These are phyloP conservation scores for Penicillium parvum DNA, from an alignment of 495 filamentous ascomycete species.

Conservation along the genomic window DNA sequence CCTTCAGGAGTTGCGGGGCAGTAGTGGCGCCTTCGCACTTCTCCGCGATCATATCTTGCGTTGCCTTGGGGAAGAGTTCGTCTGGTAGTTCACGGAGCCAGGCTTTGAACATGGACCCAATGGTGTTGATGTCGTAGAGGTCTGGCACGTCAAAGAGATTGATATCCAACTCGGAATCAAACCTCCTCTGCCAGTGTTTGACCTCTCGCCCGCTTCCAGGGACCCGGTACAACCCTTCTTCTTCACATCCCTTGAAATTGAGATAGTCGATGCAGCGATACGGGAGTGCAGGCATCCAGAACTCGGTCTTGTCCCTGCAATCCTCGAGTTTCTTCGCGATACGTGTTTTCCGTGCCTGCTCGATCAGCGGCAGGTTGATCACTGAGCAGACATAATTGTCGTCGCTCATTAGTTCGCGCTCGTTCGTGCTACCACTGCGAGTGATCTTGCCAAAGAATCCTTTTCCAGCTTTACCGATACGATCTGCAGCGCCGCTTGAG, in stretches of 20 bases:
- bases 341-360: constrained; percentile 79
- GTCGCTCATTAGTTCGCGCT: constrained; percentile 65
- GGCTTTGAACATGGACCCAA: constrained; percentile 86
- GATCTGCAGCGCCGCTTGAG: constrained; percentile 66
- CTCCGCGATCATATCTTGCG: constrained; percentile 67
- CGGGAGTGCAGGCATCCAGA: constrained; percentile 93
- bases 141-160: constrained; percentile 78
- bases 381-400: constrained; percentile 72
- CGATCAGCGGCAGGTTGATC: constrained; percentile 73
- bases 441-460: constrained; percentile 71
- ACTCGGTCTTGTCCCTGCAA: constrained; percentile 88
- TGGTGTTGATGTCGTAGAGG: constrained; percentile 89
- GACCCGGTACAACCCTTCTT: constrained; percentile 84
- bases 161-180: constrained; percentile 84
- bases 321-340: constrained; percentile 81
- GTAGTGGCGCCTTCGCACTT: constrained; percentile 70
- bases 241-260: constrained; percentile 84
- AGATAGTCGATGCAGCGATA: constrained; percentile 92
- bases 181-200: constrained; percentile 81
- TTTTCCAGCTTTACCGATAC: constrained; percentile 68
- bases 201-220: constrained; percentile 79
- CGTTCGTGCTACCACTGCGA: constrained; percentile 65
- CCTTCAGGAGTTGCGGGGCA: constrained; percentile 75
- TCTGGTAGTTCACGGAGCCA: constrained; percentile 94
- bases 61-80: constrained; percentile 77